These are phyloP conservation scores for Claviceps sp. DNA, from an alignment of 2,329 filamentous ascomycete genomes.

Conservation along the genomic window DNA sequence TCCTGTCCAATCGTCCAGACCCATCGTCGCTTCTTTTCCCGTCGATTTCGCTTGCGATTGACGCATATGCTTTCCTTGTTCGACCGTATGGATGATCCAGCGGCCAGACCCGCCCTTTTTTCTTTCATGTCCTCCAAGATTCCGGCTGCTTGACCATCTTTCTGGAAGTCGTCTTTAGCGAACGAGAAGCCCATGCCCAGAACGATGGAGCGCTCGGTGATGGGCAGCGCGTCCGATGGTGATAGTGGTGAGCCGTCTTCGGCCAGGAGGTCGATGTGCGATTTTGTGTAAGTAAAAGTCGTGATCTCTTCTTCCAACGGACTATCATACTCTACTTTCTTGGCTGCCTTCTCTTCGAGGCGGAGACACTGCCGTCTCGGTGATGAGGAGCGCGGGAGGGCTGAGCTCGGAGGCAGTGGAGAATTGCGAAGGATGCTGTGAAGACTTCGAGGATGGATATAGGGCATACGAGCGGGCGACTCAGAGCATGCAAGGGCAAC, in stretches of 20 bases:
- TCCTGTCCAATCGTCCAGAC: constrained; percentile 52
- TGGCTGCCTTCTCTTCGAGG: constrained; percentile 38
- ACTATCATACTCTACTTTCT: constrained; percentile 48
- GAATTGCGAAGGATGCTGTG: constrained; percentile 56
- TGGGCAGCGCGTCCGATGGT: constrained; percentile 11
- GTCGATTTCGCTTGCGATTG: constrained; percentile 38
- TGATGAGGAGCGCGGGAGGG: constrained; percentile 39
- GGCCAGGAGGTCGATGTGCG: constrained; percentile 48
- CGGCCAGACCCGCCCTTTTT: constrained; percentile 35
- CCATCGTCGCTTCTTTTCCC: constrained; percentile 51
- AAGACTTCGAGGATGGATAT: constrained; percentile 43
- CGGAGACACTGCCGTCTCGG: constrained; percentile 40
- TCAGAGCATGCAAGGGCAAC: background rate
- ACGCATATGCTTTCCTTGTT: constrained; percentile 24
- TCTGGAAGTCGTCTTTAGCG: constrained; percentile 39
- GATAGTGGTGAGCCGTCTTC: constrained; percentile 42
- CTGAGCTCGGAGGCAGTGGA: constrained; percentile 40
- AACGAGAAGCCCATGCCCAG: constrained; percentile 39
- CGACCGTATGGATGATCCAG: constrained; percentile 28
- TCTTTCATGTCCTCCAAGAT: constrained; percentile 51
- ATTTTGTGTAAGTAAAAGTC: constrained; percentile 47
- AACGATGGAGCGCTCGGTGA: constrained; percentile 23
- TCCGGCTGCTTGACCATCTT: constrained; percentile 49
- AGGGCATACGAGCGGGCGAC: constrained; percentile 24
- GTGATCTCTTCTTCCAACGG: constrained; percentile 51